A percentile compares a stretch with the other conserved stretches of the same genome.
phyloP scores from a whole-genome alignment of 176 grass and related monocot genomes.

The Aechmea fasciata region DNA sequence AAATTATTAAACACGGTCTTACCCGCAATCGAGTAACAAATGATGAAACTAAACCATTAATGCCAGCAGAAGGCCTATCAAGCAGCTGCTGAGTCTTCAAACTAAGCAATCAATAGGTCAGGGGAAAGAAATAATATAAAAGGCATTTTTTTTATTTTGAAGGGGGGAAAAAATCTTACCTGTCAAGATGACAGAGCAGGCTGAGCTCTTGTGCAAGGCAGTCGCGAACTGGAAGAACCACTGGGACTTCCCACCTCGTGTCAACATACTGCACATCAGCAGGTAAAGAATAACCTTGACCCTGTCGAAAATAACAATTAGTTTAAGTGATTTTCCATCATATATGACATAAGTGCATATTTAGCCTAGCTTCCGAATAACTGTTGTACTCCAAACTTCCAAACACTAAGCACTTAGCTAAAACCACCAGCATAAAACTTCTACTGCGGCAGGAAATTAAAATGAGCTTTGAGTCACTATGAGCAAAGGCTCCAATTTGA shows the following conservation, averaged over 20 bases:
- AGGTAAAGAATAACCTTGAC: conserved; percentile 86
- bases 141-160: conserved; percentile 2
- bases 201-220: conserved; percentile 59
- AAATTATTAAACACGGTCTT: conserved; percentile 21
- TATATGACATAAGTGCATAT: background rate
- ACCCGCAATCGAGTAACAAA: conserved; percentile 72
- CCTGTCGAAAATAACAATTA: conserved; percentile 33
- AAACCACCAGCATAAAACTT: no score
- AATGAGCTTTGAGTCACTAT: no score
- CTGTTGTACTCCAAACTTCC: no score
- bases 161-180: conserved; percentile 22
- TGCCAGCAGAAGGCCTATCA: conserved; percentile 47
- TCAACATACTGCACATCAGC: conserved; percentile 94
- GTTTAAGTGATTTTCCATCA: background rate
- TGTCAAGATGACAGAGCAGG: conserved; percentile 57
- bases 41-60: conserved; percentile 74
- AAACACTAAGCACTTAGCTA: no score
- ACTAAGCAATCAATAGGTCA: conserved; percentile 33
- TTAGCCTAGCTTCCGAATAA: no score
- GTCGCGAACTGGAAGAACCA: conserved; percentile 75
- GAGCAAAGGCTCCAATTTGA: no score
- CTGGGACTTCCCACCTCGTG: conserved; percentile 59
- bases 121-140: background rate
- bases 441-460: no score
- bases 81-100: conserved; percentile 61